Conservation (phyloP, 257 asterid genomes). For the Solanum rostratum region DNA sequence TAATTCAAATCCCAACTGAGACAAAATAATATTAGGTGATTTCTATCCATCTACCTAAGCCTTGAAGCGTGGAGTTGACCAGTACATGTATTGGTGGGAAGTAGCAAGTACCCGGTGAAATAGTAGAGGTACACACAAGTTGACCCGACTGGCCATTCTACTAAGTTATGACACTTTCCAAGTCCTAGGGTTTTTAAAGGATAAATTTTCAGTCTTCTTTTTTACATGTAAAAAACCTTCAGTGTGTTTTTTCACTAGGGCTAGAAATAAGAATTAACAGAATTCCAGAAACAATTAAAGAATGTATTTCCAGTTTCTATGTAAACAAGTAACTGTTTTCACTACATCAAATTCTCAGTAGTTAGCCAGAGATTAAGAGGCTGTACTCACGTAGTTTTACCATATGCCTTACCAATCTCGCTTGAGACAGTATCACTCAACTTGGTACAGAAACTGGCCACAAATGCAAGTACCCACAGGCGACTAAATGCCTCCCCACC, state of each 20-base stretch:
- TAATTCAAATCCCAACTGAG: neutral
- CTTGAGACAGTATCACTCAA: constrained; percentile 94
- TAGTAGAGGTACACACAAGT: neutral
- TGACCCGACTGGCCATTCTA: neutral
- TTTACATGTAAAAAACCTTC: neutral
- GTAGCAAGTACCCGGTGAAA: neutral
- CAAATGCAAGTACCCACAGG: constrained; percentile 83
- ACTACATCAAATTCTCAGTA: neutral
- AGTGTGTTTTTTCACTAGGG: neutral
- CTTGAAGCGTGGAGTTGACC: neutral
- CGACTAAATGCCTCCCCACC: constrained; percentile 58
- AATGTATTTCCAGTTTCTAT: neutral
- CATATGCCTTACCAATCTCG: constrained; percentile 97
- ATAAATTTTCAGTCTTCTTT: neutral
- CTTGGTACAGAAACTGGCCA: constrained; percentile 92
- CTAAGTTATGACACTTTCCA: neutral
- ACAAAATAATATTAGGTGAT: neutral
- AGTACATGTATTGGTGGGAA: neutral
- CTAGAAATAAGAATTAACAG: neutral
- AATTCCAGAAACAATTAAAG: neutral
- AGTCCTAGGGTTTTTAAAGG: neutral
- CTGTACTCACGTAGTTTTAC: constrained; percentile 74
- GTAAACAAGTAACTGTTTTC: neutral
- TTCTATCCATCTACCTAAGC: neutral
- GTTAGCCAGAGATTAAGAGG: constrained; percentile 4